A percentile compares a stretch with the other conserved stretches of the same genome.
These are phyloP conservation scores for Rutidosis leptorrhynchoides DNA, from an alignment of 129 eudicot genomes.

Conservation along the genomic window DNA sequence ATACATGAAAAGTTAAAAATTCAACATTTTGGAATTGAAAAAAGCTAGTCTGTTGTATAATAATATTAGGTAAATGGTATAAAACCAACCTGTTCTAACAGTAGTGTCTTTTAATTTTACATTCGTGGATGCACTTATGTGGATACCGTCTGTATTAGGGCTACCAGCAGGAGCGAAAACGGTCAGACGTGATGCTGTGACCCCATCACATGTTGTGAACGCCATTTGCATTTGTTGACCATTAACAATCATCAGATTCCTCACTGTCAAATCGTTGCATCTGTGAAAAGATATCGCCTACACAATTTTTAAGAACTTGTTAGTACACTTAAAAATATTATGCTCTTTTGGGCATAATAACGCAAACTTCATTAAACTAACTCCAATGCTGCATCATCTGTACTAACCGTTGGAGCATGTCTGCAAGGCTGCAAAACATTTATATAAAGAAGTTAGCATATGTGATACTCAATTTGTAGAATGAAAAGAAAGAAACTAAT, in stretches of 20 bases:
- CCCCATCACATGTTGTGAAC: conserved; percentile 51
- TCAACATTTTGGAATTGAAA: background rate
- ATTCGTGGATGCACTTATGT: conserved; percentile 63
- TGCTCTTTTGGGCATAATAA: conserved; percentile 7
- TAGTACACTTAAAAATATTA: background rate
- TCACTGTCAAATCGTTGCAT: conserved; percentile 61
- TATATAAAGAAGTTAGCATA: background rate
- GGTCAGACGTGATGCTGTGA: conserved; percentile 42
- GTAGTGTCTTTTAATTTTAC: conserved; percentile 48
- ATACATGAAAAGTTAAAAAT: conserved; percentile 5
- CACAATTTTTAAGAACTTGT: conserved; percentile 22
- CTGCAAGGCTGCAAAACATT: conserved; percentile 76
- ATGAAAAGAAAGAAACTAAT: background rate
- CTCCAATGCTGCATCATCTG: conserved; percentile 15
- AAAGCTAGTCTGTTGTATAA: background rate
- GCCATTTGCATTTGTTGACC: conserved; percentile 83
- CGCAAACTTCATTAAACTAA: conserved; percentile 23
- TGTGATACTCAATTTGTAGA: background rate
- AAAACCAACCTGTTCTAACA: conserved; percentile 57
- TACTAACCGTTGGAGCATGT: conserved; percentile 97
- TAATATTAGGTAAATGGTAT: no score
- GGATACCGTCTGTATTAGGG: conserved; percentile 86
- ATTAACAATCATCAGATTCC: conserved; percentile 49
- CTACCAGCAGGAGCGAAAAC: conserved; percentile 61
- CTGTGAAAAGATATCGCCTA: conserved; percentile 88